phyloP scores from a whole-genome alignment of 2,329 filamentous ascomycete species.

The Tolypocladium endophyticum region DNA sequence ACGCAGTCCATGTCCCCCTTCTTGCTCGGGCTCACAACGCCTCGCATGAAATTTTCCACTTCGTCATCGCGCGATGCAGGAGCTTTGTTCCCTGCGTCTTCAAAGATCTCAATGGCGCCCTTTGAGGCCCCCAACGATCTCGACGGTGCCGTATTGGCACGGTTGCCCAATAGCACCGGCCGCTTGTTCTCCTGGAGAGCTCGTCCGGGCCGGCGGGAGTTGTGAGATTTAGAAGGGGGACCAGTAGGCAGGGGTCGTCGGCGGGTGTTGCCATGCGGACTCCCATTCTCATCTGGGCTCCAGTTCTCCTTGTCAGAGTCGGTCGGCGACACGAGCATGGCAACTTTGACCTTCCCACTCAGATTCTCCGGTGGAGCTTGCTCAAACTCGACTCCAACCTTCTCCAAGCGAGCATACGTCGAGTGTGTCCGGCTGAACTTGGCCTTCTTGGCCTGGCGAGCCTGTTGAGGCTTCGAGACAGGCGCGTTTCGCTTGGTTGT shows the following conservation, averaged over 20 bases:
- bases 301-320: slow-evolving; percentile 98
- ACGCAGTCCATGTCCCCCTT: slow-evolving; percentile 79
- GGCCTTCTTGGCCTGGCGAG: slow-evolving; percentile 44
- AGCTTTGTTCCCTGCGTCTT: slow-evolving; percentile 26
- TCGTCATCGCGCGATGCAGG: slow-evolving; percentile 37
- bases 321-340: slow-evolving; percentile 25
- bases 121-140: slow-evolving; percentile 19
- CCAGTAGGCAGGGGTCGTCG: slow-evolving; percentile 26
- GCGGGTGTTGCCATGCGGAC: slow-evolving; percentile 17
- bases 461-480: slow-evolving; percentile 17
- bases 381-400: slow-evolving; percentile 13
- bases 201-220: slow-evolving; percentile 30
- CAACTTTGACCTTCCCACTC: slow-evolving; percentile 25
- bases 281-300: slow-evolving; percentile 43
- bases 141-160: slow-evolving; percentile 30
- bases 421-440: slow-evolving; percentile 52
- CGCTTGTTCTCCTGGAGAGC: slow-evolving; percentile 29
- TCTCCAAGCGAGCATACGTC: slow-evolving; percentile 52
- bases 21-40: slow-evolving; percentile 57
- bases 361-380: slow-evolving; percentile 12
- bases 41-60: slow-evolving; percentile 63
- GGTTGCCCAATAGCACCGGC: slow-evolving; percentile 20
- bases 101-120: slow-evolving; percentile 38
- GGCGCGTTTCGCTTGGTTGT: slow-evolving; percentile 54
- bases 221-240: slow-evolving; percentile 13